phyloP scores from a whole-genome alignment of 768 basidiomycete species.

The Sarcomyxa edulis region DNA sequence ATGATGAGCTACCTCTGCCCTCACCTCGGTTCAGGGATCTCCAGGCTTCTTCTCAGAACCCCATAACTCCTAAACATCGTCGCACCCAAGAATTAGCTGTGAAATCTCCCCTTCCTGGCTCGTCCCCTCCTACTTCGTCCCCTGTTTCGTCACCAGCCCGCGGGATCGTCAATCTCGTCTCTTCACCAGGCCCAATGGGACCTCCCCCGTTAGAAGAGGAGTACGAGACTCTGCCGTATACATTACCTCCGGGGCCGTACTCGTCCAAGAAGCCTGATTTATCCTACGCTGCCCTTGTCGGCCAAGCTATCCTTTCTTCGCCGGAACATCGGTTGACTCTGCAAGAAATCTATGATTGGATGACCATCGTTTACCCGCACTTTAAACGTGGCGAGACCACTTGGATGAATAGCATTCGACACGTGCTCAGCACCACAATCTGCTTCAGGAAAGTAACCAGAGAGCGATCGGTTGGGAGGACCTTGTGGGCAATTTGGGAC shows the following conservation, averaged over 20 bases:
- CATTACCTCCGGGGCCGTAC: constrained; percentile 81
- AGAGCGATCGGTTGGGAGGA: constrained; percentile 73
- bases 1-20: too few relatives aligned
- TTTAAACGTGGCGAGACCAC: constrained; percentile 91
- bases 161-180: constrained; percentile 66
- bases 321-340: constrained; percentile 80
- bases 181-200: constrained; percentile 78
- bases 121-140: constrained; percentile 57
- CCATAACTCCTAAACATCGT: constrained; percentile 43
- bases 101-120: constrained; percentile 50
- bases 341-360: constrained; percentile 95
- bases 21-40: too few relatives aligned
- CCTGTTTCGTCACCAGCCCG: constrained; percentile 61
- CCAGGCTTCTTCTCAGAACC: constrained; percentile 24
- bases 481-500: constrained; percentile 84
- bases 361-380: constrained; percentile 88
- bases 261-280: constrained; percentile 74
- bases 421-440: constrained; percentile 89
- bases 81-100: constrained; percentile 33
- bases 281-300: constrained; percentile 94
- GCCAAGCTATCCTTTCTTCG: constrained; percentile 88
- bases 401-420: constrained; percentile 99
- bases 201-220: constrained; percentile 60
- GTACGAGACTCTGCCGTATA: constrained; percentile 65
- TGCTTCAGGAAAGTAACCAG: constrained; percentile 85